Conservation (phyloP, 2,329 filamentous ascomycete species). For the Colletotrichum brevisporum region DNA sequence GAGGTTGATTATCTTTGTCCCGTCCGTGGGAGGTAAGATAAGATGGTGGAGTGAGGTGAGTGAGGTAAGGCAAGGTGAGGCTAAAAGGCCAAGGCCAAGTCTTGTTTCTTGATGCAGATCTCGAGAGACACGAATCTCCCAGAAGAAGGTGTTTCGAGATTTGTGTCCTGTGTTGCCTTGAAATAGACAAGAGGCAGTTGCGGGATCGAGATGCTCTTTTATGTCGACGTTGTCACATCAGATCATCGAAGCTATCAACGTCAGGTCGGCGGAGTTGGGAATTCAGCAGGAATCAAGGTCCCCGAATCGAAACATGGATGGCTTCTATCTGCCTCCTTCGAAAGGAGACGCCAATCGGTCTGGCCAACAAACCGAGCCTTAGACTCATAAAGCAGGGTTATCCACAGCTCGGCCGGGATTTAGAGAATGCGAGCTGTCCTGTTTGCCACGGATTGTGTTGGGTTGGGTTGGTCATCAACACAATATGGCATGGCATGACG, state of each 20-base stretch:
- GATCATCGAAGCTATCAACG: conserved; percentile 23
- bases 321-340: conserved; percentile 12
- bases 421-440: conserved; percentile 24
- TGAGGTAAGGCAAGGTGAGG: background rate
- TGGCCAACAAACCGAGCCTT: conserved; percentile 20
- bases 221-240: conserved; percentile 19
- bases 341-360: conserved; percentile 21
- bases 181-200: conserved; percentile 3
- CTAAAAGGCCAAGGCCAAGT: background rate
- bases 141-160: background rate
- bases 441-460: background rate
- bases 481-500: conserved; percentile 31
- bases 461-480: conserved; percentile 18
- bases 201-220: conserved; percentile 22
- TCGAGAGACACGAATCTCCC: background rate
- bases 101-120: background rate
- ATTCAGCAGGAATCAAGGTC: conserved; percentile 23
- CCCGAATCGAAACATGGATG: conserved; percentile 32
- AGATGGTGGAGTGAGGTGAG: conserved; percentile 5
- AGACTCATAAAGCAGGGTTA: conserved; percentile 23
- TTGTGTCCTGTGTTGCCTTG: conserved; percentile 1
- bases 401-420: conserved; percentile 23
- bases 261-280: conserved; percentile 30
- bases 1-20: conserved; percentile 11
- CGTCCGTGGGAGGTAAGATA: conserved; percentile 7